Conservation (phyloP, 2,329 filamentous ascomycete genomes). For the Penicillium sp. region DNA sequence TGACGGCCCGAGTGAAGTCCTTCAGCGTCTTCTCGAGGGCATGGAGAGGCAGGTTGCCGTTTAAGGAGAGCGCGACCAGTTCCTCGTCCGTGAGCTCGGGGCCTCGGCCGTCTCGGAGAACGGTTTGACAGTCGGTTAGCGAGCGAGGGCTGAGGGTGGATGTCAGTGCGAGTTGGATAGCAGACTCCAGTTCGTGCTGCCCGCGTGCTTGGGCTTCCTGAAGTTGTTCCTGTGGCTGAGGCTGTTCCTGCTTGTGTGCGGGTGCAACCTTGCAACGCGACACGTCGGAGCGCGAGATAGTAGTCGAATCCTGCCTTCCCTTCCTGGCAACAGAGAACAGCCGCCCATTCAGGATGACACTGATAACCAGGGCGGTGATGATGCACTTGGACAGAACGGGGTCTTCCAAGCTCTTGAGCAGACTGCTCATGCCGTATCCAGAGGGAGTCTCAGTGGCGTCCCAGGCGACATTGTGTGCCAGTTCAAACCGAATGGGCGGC, state of each 20-base stretch:
- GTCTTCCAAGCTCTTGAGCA: constrained; percentile 93
- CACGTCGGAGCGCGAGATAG: too few relatives aligned
- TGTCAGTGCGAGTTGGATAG: constrained; percentile 35
- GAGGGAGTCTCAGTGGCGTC: background rate
- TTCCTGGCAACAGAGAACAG: constrained; percentile 96
- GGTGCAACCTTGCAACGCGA: too few relatives aligned
- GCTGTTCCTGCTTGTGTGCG: too few relatives aligned
- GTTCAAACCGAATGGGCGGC: constrained; percentile 93
- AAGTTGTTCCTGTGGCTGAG: constrained; percentile 42
- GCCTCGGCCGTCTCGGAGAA: constrained; percentile 79
- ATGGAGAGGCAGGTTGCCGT: constrained; percentile 92
- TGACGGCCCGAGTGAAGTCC: constrained; percentile 86
- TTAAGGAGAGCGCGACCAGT: constrained; percentile 78
- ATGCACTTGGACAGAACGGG: constrained; percentile 98
- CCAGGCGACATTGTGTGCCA: constrained; percentile 70
- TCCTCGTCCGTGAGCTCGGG: constrained; percentile 85
- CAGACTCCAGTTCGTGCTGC: background rate
- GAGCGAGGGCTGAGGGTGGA: constrained; percentile 40
- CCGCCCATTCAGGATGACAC: constrained; percentile 92
- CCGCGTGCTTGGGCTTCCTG: constrained; percentile 35
- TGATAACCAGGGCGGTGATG: constrained; percentile 86
- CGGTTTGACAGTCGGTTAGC: constrained; percentile 71
- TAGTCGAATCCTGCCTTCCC: constrained; percentile 79
- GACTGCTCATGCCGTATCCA: constrained; percentile 65
- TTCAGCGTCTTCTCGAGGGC: constrained; percentile 90